phyloP scores from a whole-genome alignment of 2,329 filamentous ascomycete genomes.

The Exophiala aquamarina region DNA sequence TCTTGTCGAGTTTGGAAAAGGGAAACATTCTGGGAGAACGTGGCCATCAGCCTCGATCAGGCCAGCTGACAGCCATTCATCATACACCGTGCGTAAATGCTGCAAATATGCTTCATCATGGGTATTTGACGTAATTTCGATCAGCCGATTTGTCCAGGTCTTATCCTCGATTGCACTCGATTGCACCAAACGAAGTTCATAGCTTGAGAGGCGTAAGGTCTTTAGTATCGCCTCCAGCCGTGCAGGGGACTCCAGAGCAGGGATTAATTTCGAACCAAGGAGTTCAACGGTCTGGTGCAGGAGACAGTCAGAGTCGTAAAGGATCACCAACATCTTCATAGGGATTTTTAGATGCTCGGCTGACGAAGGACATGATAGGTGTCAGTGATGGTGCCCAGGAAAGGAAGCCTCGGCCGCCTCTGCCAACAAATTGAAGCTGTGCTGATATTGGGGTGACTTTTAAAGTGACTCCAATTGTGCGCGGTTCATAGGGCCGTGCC shows the following conservation, averaged over 20 bases:
- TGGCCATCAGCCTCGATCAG: constrained; percentile 21
- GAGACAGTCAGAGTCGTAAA: constrained; percentile 28
- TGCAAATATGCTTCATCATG: constrained; percentile 24
- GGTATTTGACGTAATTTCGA: constrained; percentile 16
- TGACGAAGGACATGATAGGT: constrained; percentile 5
- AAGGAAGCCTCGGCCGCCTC: too few species aligned
- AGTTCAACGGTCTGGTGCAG: constrained; percentile 28
- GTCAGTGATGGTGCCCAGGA: too few species aligned
- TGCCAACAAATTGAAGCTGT: too few species aligned
- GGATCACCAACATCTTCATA: constrained; percentile 26
- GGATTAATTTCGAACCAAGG: constrained; percentile 25
- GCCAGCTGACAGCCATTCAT: constrained; percentile 22
- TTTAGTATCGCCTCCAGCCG: constrained; percentile 26
- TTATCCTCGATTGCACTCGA: constrained; percentile 9
- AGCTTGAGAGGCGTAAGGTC: constrained; percentile 15
- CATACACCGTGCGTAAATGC: constrained; percentile 24
- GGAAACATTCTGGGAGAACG: constrained; percentile 29
- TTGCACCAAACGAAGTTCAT: constrained; percentile 16
- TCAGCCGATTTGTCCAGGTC: constrained; percentile 6
- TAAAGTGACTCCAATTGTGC: neutral
- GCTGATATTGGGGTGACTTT: neutral
- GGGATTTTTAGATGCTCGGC: constrained; percentile 6
- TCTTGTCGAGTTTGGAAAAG: constrained; percentile 16
- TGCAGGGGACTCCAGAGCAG: constrained; percentile 25
- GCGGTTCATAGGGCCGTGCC: neutral